Conservation (phyloP, 1,139 yeast genomes). For the Lodderomyces metapsilosis region DNA sequence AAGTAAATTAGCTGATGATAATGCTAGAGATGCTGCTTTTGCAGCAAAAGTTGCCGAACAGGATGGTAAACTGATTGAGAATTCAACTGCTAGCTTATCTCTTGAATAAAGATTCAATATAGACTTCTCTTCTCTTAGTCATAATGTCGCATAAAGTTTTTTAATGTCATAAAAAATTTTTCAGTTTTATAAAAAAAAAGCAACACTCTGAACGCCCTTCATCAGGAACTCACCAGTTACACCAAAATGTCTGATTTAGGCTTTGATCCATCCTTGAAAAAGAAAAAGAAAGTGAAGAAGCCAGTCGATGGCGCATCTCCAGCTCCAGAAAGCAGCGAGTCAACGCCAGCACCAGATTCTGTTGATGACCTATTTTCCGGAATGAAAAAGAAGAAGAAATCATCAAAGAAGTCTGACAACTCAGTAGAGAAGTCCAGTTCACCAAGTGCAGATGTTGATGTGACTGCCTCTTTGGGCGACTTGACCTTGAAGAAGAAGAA, state of each 20-base stretch:
- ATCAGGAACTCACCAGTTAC: too few species aligned
- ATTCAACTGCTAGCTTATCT: neutral
- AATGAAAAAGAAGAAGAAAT: constrained; percentile 53
- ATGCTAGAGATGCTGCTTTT: constrained; percentile 31
- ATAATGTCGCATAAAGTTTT: too few species aligned
- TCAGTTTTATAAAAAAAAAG: neutral
- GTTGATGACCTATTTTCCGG: constrained; percentile 55
- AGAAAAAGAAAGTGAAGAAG: constrained; percentile 67
- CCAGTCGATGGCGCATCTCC: constrained; percentile 8
- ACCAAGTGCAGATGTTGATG: constrained; percentile 46
- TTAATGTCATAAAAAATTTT: too few species aligned
- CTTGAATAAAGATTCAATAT: too few species aligned
- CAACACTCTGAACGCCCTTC: neutral
- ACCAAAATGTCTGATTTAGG: constrained; percentile 63
- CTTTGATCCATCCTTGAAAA: constrained; percentile 75
- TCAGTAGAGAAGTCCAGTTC: constrained; percentile 21
- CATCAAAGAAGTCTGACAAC: constrained; percentile 28
- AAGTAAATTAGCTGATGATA: constrained; percentile 46
- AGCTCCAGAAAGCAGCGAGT: constrained; percentile 10
- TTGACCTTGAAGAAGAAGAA: constrained; percentile 64
- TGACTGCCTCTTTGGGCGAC: constrained; percentile 67
- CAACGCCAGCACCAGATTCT: constrained; percentile 23
- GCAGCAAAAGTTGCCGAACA: constrained; percentile 10
- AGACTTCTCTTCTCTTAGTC: too few species aligned
- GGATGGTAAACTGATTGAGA: constrained; percentile 6